phyloP scores from a whole-genome alignment of 495 filamentous ascomycete species.

The Haplographium delicatum region DNA sequence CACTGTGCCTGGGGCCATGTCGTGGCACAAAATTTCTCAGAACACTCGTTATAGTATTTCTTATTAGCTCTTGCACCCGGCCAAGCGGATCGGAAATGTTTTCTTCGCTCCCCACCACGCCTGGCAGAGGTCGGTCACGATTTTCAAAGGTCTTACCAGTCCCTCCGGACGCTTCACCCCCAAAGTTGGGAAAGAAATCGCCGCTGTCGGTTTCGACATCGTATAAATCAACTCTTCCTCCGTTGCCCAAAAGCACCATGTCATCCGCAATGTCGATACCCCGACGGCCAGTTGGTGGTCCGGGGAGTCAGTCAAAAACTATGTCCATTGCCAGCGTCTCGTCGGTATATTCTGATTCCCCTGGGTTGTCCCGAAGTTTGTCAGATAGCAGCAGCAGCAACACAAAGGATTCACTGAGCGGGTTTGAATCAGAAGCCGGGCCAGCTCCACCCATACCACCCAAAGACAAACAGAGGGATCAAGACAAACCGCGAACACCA shows the following conservation, averaged over 20 bases:
- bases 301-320: neutral
- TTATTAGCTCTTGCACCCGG: neutral
- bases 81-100: conserved; percentile 5
- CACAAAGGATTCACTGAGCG: conserved; percentile 22
- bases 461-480: conserved; percentile 12
- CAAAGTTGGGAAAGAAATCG: neutral
- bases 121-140: conserved; percentile 19
- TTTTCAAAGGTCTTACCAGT: conserved; percentile 21
- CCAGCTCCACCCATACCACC: conserved; percentile 16
- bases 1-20: too few species aligned
- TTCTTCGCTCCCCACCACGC: conserved; percentile 12
- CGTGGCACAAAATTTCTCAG: too few species aligned
- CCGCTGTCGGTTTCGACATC: conserved; percentile 1
- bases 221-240: conserved; percentile 16
- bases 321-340: conserved; percentile 13
- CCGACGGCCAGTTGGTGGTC: conserved; percentile 20
- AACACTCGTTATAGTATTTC: neutral
- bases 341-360: conserved; percentile 20
- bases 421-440: conserved; percentile 20
- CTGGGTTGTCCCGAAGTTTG: conserved; percentile 15
- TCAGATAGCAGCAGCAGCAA: conserved; percentile 20
- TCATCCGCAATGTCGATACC: conserved; percentile 14
- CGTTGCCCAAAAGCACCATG: conserved; percentile 14
- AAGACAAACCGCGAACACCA: conserved; percentile 2
- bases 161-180: neutral